A percentile compares a stretch with the other conserved stretches of the same genome.
phyloP scores from a whole-genome alignment of 108 stramenopile genomes.

The Nitzschia sp. region DNA sequence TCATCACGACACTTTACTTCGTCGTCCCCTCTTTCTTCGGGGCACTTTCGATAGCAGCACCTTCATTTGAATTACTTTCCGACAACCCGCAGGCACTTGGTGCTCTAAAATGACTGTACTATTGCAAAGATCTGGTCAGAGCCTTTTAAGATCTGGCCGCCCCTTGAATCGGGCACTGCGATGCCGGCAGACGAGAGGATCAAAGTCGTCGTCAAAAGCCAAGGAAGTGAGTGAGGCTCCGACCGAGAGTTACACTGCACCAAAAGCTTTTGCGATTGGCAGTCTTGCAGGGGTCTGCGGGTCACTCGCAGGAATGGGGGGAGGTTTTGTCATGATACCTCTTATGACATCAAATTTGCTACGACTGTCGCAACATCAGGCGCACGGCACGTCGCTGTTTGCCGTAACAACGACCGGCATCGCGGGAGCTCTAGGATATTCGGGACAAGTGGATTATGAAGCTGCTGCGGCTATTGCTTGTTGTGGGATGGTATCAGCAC shows the following conservation, averaged over 20 bases:
- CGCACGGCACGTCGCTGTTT: slow-evolving; percentile 90
- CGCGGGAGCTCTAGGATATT: slow-evolving; percentile 85
- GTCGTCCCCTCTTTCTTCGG: no score
- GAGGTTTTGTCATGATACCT: slow-evolving; percentile 91
- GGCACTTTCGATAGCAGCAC: no score
- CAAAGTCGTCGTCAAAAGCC: background rate
- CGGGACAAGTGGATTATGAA: slow-evolving; percentile 72
- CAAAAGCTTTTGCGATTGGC: slow-evolving; percentile 62
- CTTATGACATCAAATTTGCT: slow-evolving; percentile 57
- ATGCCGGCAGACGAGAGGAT: background rate
- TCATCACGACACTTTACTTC: no score
- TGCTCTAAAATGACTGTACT: no score
- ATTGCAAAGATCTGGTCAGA: no score
- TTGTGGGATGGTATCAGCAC: slow-evolving; percentile 78
- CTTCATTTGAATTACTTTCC: no score
- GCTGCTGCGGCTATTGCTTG: slow-evolving; percentile 71
- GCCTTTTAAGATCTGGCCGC: no score
- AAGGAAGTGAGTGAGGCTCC: background rate
- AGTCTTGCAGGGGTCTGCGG: slow-evolving; percentile 76
- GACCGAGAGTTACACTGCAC: background rate
- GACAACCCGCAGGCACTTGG: no score
- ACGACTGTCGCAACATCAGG: slow-evolving; percentile 84
- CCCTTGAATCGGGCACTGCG: no score
- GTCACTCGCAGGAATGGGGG: slow-evolving; percentile 90
- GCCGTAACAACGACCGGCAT: slow-evolving; percentile 88